Evolutionary conservation across 805 yeast species (phyloP), one percentile per base, ranked within the genome.

Genomic region (Candida maltosa): DNA sequence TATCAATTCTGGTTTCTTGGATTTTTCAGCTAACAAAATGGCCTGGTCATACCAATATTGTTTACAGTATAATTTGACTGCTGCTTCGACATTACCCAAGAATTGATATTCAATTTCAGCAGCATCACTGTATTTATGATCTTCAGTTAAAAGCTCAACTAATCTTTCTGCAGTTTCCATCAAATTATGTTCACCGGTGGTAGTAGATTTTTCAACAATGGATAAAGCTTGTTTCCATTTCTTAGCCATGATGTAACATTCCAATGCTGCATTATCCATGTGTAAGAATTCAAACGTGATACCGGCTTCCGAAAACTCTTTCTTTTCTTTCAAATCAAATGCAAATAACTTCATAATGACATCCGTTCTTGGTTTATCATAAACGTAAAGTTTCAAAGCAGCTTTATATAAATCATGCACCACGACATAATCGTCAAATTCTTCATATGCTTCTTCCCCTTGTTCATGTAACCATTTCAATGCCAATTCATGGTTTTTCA

Each of bases 221-320:
- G 87, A 47, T 26, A 93, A 54, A 0, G 97, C 95, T 51, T 87
- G 94, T 44, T 73, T 75, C 97, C 97, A 93, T 46, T 72, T 78
- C 47, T 82, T 83, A 7, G 83, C 91, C 31, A 68, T 54, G 9
- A 79, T 67, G 51, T 82, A 88, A 28, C 82, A 70, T 31, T 82
- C 84, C 49, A 87, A 56, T 0, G 97, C 95, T 30, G 69, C 67
- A 16, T 68, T 71, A 29, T 38, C 63, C 16, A 75, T 61, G 2
- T 72, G 75, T 31, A 91, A 65, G 51, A 74, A 70, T 57, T 93
- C 98, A 56, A 69, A 88, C 2, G 82, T 73, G 23, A 85, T 52
- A 31, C 83, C 98, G 2, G 97, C 85, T 48, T 86, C 95, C n/a
- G 53, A 57, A 51, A 74, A 84, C 31, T 73, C 63, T 36, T 80